Evolutionary conservation across 2,329 filamentous ascomycete genomes (phyloP).

Genomic region (Ceratocystis ficicola): DNA sequence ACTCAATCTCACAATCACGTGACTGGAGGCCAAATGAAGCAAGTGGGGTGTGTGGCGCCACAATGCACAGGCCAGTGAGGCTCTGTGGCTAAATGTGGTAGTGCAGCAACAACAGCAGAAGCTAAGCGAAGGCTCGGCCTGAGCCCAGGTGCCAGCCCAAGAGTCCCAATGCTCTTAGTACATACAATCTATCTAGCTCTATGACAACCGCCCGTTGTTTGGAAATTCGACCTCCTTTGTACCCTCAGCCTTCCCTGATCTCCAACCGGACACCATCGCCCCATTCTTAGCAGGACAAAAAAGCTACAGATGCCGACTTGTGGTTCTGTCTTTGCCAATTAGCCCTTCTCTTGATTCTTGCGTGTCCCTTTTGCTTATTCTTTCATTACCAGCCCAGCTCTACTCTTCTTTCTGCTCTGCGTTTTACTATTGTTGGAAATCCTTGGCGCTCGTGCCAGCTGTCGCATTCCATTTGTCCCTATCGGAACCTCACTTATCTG

Average conservation of each 20-base stretch:
- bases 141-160: no score
- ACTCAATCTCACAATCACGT: slow-evolving; percentile 11
- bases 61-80: not conserved
- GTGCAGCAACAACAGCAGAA: no score
- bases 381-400: not conserved
- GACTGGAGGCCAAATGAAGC: not conserved
- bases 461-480: slow-evolving; percentile 18
- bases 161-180: no score
- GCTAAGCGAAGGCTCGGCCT: no score
- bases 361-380: slow-evolving; percentile 7
- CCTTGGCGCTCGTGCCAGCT: slow-evolving; percentile 17
- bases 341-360: slow-evolving; percentile 9
- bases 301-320: slow-evolving; percentile 1
- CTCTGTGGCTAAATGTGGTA: slow-evolving; percentile 6
- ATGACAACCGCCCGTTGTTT: slow-evolving; percentile 11
- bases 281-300: slow-evolving; percentile 1
- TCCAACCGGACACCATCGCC: slow-evolving; percentile 20
- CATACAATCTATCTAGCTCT: not conserved
- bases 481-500: slow-evolving; percentile 9
- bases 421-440: not conserved
- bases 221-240: slow-evolving; percentile 2
- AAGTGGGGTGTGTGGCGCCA: slow-evolving; percentile 17
- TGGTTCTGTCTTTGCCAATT: slow-evolving; percentile 6
- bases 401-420: no score
- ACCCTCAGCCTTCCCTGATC: slow-evolving; percentile 17